Conservation (phyloP, 2,329 filamentous ascomycete genomes). For the Aspergillus japonicus region DNA sequence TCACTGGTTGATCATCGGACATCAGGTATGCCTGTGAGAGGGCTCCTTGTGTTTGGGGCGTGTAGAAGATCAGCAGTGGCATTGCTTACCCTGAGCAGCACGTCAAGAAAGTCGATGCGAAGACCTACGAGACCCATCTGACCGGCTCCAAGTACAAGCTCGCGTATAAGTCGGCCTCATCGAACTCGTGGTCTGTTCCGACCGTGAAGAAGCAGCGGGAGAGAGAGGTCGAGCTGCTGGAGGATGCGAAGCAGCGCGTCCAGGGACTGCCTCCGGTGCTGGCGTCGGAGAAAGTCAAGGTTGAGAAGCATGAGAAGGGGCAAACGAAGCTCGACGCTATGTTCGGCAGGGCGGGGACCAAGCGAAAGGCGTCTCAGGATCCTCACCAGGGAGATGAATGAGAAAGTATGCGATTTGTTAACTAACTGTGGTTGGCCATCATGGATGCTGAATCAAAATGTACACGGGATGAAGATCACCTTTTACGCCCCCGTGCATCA, state of each 20-base stretch:
- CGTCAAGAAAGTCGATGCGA: conserved; percentile 37
- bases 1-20: conserved; percentile 36
- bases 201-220: conserved; percentile 37
- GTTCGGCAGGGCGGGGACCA: conserved; percentile 24
- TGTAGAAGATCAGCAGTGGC: neutral
- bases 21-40: conserved; percentile 29
- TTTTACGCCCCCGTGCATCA: too few species aligned
- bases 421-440: neutral
- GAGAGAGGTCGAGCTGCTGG: conserved; percentile 33
- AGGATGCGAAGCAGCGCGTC: conserved; percentile 34
- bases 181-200: conserved; percentile 35
- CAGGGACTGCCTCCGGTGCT: conserved; percentile 35
- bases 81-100: conserved; percentile 20
- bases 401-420: neutral
- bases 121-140: conserved; percentile 37
- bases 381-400: neutral
- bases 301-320: conserved; percentile 32
- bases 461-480: too few species aligned
- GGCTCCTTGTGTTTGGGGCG: neutral
- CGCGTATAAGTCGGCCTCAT: conserved; percentile 31
- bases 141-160: conserved; percentile 38
- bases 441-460: neutral
- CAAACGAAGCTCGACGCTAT: conserved; percentile 33
- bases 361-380: conserved; percentile 20
- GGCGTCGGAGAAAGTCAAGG: conserved; percentile 33